These are phyloP conservation scores for Podochytrium sp. DNA, from an alignment of 192 early-diverging fungal species.

Conservation along the genomic window DNA sequence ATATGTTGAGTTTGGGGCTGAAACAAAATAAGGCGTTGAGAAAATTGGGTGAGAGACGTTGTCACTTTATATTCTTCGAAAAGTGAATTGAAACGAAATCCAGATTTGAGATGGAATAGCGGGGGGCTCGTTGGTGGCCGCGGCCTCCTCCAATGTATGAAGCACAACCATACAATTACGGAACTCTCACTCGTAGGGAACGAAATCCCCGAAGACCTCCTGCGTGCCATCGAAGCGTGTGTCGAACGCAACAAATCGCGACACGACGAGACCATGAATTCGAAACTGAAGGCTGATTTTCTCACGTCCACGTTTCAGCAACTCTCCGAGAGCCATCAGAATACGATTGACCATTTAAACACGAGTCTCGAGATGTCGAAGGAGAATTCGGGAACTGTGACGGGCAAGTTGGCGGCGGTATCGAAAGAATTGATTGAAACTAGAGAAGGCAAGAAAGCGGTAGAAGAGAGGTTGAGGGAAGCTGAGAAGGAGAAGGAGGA, in stretches of 20 bases:
- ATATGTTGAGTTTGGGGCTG: conserved; percentile 46
- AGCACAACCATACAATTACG: conserved; percentile 50
- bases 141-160: conserved; percentile 52
- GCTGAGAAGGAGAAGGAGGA: conserved; percentile 31
- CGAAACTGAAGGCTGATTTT: conserved; percentile 42
- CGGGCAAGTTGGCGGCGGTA: conserved; percentile 42
- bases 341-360: conserved; percentile 36
- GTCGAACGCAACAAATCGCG: conserved; percentile 50
- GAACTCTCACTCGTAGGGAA: conserved; percentile 56
- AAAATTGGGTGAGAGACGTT: conserved; percentile 46
- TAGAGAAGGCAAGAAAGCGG: conserved; percentile 30
- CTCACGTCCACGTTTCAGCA: conserved; percentile 45
- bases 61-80: background rate
- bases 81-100: background rate
- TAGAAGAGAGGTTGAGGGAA: conserved; percentile 35
- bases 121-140: conserved; percentile 52
- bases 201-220: conserved; percentile 59
- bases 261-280: conserved; percentile 29
- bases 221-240: conserved; percentile 29
- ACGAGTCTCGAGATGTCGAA: conserved; percentile 41
- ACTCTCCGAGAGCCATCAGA: conserved; percentile 45
- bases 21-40: conserved; percentile 51
- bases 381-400: conserved; percentile 5
- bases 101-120: conserved; percentile 65
- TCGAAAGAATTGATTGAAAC: conserved; percentile 41